Evolutionary conservation across 176 grass and related monocot species (phyloP).

Genomic region (Bonia amplexicaulis): DNA sequence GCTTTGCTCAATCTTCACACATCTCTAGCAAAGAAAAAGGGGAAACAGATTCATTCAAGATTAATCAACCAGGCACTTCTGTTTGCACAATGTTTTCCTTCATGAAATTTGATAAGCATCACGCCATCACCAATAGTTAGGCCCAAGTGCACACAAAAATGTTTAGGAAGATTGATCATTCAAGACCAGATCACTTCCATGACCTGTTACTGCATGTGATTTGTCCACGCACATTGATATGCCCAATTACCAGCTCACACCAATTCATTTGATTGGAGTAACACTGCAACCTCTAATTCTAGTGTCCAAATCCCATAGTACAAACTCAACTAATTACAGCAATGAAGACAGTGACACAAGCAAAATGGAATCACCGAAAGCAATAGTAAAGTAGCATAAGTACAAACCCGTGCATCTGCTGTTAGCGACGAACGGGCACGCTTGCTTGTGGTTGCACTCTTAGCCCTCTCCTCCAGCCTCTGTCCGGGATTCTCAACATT

Average conservation of each 20-base stretch:
- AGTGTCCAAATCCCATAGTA: neutral
- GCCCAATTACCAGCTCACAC: neutral
- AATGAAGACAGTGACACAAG: neutral
- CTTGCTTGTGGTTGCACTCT: conserved; percentile 57
- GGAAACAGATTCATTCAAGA: neutral
- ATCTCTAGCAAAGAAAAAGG: neutral
- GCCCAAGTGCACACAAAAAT: neutral
- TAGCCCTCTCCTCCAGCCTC: conserved; percentile 56
- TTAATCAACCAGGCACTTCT: neutral
- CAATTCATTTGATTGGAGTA: neutral
- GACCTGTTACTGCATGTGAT: neutral
- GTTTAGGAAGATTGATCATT: neutral
- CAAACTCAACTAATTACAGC: neutral
- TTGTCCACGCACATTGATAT: neutral
- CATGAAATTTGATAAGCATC: neutral
- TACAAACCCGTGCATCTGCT: conserved; percentile 68
- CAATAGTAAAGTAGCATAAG: neutral
- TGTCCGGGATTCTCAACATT: conserved; percentile 35
- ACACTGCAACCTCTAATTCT: neutral
- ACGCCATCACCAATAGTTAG: neutral
- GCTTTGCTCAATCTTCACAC: neutral
- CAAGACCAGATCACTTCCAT: neutral
- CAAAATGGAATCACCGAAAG: neutral
- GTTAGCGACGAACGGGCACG: conserved; percentile 61
- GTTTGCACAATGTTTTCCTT: neutral